These are phyloP conservation scores for Peronospora farinosa DNA, from an alignment of 352 stramenopile genomes.

Conservation along the genomic window DNA sequence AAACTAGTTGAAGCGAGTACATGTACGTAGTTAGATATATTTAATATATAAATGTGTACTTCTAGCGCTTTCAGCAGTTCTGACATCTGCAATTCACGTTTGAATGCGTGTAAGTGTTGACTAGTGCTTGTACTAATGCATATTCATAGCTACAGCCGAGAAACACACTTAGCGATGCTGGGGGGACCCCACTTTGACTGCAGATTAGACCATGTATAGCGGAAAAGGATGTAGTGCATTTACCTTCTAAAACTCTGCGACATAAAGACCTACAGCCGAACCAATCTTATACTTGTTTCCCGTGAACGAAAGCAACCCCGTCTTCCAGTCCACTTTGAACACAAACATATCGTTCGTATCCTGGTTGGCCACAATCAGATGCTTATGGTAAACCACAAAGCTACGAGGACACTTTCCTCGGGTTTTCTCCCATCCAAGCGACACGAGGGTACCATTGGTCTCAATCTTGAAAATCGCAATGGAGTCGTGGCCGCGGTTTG, in stretches of 20 bases:
- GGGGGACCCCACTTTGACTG: not conserved
- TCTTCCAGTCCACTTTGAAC: constrained; percentile 38
- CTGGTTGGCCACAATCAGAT: constrained; percentile 58
- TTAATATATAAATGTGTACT: too few species aligned
- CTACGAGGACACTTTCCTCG: constrained; percentile 39
- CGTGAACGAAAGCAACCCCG: constrained; percentile 38
- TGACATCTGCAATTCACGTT: too few species aligned
- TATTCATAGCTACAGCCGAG: too few species aligned
- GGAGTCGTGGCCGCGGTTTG: constrained; percentile 58
- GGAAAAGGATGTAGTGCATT: not conserved
- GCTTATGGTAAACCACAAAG: constrained; percentile 42
- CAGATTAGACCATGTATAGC: not conserved
- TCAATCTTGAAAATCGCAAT: constrained; percentile 52
- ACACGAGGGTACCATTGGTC: constrained; percentile 27
- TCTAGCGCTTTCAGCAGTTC: too few species aligned
- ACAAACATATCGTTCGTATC: constrained; percentile 53
- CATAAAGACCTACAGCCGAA: constrained; percentile 40
- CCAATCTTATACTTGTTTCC: constrained; percentile 34
- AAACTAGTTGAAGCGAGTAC: too few species aligned
- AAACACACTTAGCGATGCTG: too few species aligned
- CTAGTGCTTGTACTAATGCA: too few species aligned
- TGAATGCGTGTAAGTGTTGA: too few species aligned
- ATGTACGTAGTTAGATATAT: too few species aligned
- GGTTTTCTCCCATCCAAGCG: constrained; percentile 35
- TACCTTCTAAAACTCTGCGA: constrained; percentile 19